phyloP scores from a whole-genome alignment of 768 basidiomycete genomes.

The Trametes cingulata region DNA sequence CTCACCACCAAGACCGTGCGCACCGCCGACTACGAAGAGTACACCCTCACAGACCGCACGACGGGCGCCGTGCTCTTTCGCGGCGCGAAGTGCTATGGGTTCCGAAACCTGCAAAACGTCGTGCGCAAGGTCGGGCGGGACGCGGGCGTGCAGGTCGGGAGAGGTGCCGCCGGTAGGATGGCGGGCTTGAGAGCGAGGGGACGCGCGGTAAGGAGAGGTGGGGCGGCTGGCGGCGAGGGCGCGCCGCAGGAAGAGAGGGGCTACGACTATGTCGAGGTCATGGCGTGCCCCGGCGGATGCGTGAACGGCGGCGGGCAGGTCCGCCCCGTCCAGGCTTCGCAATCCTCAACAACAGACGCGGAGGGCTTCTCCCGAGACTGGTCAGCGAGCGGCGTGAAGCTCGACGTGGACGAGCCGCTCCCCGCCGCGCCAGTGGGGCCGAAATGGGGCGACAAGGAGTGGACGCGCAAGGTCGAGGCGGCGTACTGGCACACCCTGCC shows the following conservation, averaged over 20 bases:
- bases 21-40: constrained; percentile 78
- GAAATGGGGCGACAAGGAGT: constrained; percentile 82
- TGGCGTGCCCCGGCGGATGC: constrained; percentile 98
- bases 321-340: constrained; percentile 22
- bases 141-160: constrained; percentile 68
- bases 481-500: constrained; percentile 71
- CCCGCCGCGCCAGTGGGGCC: constrained; percentile 44
- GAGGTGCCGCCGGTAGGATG: constrained; percentile 63
- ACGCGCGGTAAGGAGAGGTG: constrained; percentile 27
- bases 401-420: constrained; percentile 28
- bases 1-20: constrained; percentile 62
- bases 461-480: constrained; percentile 79
- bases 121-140: constrained; percentile 92
- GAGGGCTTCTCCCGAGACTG: constrained; percentile 71
- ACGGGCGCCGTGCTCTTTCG: constrained; percentile 75
- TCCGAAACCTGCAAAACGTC: constrained; percentile 95
- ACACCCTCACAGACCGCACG: constrained; percentile 48
- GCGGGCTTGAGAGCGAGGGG: constrained; percentile 32
- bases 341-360: constrained; percentile 40
- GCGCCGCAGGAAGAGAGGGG: constrained; percentile 47
- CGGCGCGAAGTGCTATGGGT: constrained; percentile 96
- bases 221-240: constrained; percentile 32
- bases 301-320: constrained; percentile 97
- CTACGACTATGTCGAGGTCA: constrained; percentile 95
- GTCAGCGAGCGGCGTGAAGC: constrained; percentile 52